Base-by-base conservation (phyloP, 2,329 filamentous ascomycete genomes). In the Fusarium denticulatum region DNA sequence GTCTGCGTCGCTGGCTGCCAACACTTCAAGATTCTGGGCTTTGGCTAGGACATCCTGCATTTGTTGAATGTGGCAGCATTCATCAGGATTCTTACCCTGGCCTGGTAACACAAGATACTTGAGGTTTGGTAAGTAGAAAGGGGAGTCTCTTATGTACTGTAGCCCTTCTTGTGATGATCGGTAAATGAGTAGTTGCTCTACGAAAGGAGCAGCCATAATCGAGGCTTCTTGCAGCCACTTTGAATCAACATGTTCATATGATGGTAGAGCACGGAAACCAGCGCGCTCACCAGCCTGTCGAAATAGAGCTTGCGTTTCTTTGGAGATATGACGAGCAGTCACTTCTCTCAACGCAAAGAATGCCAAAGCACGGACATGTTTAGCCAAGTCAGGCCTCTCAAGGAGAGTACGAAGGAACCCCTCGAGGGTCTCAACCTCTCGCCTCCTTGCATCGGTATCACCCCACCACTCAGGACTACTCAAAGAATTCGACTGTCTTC, bases 61-160 rank as follows among this genome's bases (percentile, higher is more conserved):
- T 24, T 78, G 76, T 7, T 78, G 77, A n/a, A 78, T 78, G 32
- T 78, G 77, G 10, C 75, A 78, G 47, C 73, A 77, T 34, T 77
- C 74, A n/a, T 78, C 76, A 4, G 69, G 69, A 26, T 72, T 63
- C 53, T 73, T 77, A 14, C 72, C 67, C 24, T 78, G 74, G 5
- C 77, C 77, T 7, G 77, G 76, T 1, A 78, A 36, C 0, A 78
- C 77, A 15, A 78, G 14, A 18, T 78, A 78, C n/a, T 78, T 78
- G 50, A 78, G 77, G 24, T 78, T 78, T 34, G 77, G 76, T 39
- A 78, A 36, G 18, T 73, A 77, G 24, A 77, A 77, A 7, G 76
- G 77, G 1, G 77, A 78, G 59, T 78, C 76, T 43, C 68, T 76
- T 49, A 78, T 52, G 39, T 77, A 78, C 20, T 78, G 72, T 5